phyloP scores from a whole-genome alignment of 2,329 filamentous ascomycete species.

The Epichloe gansuensis region DNA sequence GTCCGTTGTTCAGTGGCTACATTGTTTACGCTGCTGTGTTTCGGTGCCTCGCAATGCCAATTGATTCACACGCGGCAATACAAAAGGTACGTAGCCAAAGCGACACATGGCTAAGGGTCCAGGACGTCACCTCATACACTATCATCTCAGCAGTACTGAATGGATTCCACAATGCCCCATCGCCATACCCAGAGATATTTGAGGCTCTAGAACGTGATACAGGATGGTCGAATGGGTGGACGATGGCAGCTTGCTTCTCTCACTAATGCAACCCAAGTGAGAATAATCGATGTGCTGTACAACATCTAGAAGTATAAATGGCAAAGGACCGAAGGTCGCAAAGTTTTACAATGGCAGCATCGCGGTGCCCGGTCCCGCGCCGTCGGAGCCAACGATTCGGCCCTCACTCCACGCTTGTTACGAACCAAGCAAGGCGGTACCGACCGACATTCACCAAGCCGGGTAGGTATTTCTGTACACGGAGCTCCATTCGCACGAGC shows the following conservation, averaged over 20 bases:
- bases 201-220: constrained; percentile 1
- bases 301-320: background rate
- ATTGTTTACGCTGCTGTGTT: background rate
- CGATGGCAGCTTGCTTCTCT: background rate
- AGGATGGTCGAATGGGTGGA: background rate
- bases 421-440: background rate
- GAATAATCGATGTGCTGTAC: background rate
- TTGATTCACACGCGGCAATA: background rate
- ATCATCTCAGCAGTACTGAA: background rate
- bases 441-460: too few species aligned
- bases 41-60: background rate
- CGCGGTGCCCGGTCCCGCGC: background rate
- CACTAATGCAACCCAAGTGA: background rate
- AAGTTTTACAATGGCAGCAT: background rate
- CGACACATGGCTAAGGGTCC: background rate
- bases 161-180: background rate
- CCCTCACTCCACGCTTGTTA: background rate
- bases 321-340: too few species aligned
- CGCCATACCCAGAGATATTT: background rate
- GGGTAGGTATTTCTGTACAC: too few species aligned
- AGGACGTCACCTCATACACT: background rate
- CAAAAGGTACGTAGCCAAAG: background rate
- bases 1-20: background rate
- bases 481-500: too few species aligned
- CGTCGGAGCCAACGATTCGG: background rate